Evolutionary conservation across 148 eudicot genomes (phyloP).

Genomic region (Camellia granthamiana): DNA sequence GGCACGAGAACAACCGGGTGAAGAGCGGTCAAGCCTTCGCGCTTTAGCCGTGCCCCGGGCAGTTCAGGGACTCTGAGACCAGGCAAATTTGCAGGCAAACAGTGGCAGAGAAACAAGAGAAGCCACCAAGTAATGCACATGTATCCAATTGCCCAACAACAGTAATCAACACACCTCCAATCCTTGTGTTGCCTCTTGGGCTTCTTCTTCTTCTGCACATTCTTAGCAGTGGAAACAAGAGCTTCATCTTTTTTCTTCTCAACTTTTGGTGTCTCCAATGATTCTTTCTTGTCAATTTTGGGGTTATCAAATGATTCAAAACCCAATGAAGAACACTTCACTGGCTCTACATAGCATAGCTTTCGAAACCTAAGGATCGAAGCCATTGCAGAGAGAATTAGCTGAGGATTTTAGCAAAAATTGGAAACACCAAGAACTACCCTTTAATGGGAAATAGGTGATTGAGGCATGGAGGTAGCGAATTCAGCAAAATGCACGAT

Average conservation of each 20-base stretch:
- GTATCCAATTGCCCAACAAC: slow-evolving; percentile 51
- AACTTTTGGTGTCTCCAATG: slow-evolving; percentile 8
- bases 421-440: slow-evolving; percentile 3
- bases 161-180: slow-evolving; percentile 43
- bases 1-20: slow-evolving; percentile 70
- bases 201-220: slow-evolving; percentile 8
- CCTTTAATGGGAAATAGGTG: not conserved
- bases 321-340: slow-evolving; percentile 14
- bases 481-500: not conserved
- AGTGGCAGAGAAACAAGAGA: slow-evolving; percentile 35
- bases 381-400: slow-evolving; percentile 27
- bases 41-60: slow-evolving; percentile 49
- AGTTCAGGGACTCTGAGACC: slow-evolving; percentile 39
- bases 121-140: slow-evolving; percentile 52
- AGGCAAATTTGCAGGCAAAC: slow-evolving; percentile 37
- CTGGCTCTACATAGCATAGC: slow-evolving; percentile 34
- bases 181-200: slow-evolving; percentile 17
- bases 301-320: slow-evolving; percentile 22
- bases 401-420: not conserved
- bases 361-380: slow-evolving; percentile 42
- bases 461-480: slow-evolving; percentile 3
- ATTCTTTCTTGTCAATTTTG: slow-evolving; percentile 12
- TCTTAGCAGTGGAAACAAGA: not conserved
- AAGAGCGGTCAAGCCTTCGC: slow-evolving; percentile 40
- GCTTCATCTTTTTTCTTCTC: slow-evolving; percentile 9